Evolutionary conservation across 2,329 filamentous ascomycete species (phyloP).

Genomic region (Ciborinia camelliae): DNA sequence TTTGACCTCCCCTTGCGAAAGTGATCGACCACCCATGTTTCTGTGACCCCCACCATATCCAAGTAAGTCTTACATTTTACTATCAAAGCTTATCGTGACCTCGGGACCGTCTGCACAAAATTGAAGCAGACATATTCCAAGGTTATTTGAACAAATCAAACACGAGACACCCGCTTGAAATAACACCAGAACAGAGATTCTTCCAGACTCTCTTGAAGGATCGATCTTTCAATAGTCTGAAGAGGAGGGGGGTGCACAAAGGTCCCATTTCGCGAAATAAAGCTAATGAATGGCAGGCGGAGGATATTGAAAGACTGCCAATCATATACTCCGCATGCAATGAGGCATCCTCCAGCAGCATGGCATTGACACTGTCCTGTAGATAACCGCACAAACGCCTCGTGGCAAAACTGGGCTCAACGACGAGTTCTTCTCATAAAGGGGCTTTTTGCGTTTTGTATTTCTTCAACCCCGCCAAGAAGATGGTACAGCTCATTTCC

Average conservation of each 20-base stretch:
- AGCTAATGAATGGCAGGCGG: slow-evolving; percentile 25
- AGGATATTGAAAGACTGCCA: slow-evolving; percentile 18
- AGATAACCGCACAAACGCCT: slow-evolving; percentile 28
- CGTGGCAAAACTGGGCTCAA: slow-evolving; percentile 26
- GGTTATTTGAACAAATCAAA: neutral
- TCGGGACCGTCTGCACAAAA: slow-evolving; percentile 6
- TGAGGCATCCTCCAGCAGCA: slow-evolving; percentile 15
- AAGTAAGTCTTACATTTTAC: neutral
- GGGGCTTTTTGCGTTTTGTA: neutral
- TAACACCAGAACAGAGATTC: neutral
- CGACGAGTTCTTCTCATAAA: neutral
- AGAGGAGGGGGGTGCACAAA: neutral
- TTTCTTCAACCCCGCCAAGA: slow-evolving; percentile 13
- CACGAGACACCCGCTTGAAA: neutral
- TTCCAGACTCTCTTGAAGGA: neutral
- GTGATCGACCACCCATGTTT: slow-evolving; percentile 9
- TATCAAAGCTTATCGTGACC: slow-evolving; percentile 16
- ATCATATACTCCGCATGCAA: slow-evolving; percentile 17
- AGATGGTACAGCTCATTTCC: slow-evolving; percentile 10
- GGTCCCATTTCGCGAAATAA: slow-evolving; percentile 19
- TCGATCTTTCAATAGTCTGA: neutral
- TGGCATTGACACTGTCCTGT: slow-evolving; percentile 22
- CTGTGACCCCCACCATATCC: slow-evolving; percentile 8
- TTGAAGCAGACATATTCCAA: slow-evolving; percentile 10
- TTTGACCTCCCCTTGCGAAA: neutral